Conservation (phyloP, 768 basidiomycete species). For the Zangia roseola region DNA sequence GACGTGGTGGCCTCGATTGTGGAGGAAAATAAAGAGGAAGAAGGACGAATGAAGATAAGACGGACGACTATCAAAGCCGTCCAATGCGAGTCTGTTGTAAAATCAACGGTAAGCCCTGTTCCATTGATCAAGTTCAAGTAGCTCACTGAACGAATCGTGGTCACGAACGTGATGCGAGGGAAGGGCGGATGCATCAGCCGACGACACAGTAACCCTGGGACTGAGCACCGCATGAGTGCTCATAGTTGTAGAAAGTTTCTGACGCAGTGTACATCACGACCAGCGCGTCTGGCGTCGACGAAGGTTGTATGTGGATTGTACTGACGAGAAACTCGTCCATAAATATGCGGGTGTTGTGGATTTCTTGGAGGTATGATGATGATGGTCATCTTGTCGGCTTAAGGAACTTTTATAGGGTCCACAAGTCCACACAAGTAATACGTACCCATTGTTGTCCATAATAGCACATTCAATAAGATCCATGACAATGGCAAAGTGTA, state of each 20-base stretch:
- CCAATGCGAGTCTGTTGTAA: conserved; percentile 1
- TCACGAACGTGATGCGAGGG: background rate
- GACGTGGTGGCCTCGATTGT: background rate
- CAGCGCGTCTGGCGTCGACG: background rate
- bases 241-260: conserved; percentile 1
- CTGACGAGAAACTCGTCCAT: conserved; percentile 9
- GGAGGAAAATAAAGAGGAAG: background rate
- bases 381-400: background rate
- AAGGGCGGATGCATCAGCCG: background rate
- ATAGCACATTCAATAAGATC: too few species aligned
- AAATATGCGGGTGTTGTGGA: background rate
- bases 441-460: background rate
- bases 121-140: background rate
- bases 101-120: background rate
- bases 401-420: background rate
- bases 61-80: conserved; percentile 6
- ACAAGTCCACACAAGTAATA: too few species aligned
- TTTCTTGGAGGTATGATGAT: background rate
- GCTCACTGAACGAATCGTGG: background rate
- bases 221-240: background rate
- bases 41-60: conserved; percentile 7
- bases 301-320: background rate
- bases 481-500: too few species aligned
- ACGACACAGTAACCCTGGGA: conserved; percentile 1
- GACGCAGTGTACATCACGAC: background rate